Base-by-base conservation (phyloP, 257 asterid species). In the Cordia subcordata region DNA sequence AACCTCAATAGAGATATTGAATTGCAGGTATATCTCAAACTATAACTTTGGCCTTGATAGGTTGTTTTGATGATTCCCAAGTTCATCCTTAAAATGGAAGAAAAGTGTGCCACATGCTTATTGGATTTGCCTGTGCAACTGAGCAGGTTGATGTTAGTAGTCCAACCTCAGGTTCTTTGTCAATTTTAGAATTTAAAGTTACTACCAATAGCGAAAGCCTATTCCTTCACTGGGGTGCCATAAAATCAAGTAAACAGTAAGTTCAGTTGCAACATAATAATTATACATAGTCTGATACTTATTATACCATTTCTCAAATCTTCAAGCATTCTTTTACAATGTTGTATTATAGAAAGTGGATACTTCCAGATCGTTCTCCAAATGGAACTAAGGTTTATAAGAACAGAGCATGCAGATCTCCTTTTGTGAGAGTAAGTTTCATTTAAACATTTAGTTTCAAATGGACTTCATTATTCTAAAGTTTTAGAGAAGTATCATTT, bases 181-280 rank as follows among this genome's bases (percentile, higher is more conserved):
- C 75, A 17, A 69, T 64, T 5, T 89, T 93, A 49, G 81, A 86
- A 68, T 69, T 89, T 58, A 78, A 74, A 72, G 81, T 79, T 50
- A 62, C 88, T 59, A 74, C 68, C 68, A 55, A 69, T 49, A 77
- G 85, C 64, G 81, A 73, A 69, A 53, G 77, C 77, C 68, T 93
- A 32, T 51, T 80, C 67, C 87, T 93, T 49, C 99, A 93, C 68
- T 93, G 99, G 99, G 99, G 99, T 55, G 97, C 88, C 42, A 54
- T 83, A 67, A 79, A 73, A 58, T 63, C 68, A 56, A 67, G 35
- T 53, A 75, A 68, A 60, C 83, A 74, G 99, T 86, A 72, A 71
- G 96, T 71, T 64, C 35, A 27, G 35, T 6, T 27, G 35, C 6
- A 27, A 1, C 35, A 27, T 6, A 1, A 12, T 23, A 61, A 37